Percentiles rank a stretch among this genome's conserved stretches.
These are phyloP conservation scores for Syncephalastrum racemosum DNA, from an alignment of 371 early-diverging fungal genomes.

Conservation along the genomic window DNA sequence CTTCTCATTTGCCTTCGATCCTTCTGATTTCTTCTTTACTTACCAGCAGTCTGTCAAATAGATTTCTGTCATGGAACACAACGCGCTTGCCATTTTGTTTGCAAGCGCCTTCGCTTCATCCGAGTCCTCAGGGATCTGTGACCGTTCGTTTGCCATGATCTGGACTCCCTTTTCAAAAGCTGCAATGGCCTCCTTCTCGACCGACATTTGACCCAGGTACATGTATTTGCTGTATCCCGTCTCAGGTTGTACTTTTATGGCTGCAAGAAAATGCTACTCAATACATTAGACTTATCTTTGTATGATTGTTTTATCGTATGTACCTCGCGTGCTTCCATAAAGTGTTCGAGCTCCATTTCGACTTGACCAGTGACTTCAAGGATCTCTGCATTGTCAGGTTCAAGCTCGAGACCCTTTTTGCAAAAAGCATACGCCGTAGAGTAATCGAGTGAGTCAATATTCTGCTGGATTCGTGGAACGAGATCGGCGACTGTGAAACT, in stretches of 20 bases:
- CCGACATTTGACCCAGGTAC: constrained; percentile 87
- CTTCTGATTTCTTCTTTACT: constrained; percentile 6
- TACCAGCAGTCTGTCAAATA: constrained; percentile 97
- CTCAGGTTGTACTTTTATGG: constrained; percentile 69
- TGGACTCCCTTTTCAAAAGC: constrained; percentile 84
- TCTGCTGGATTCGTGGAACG: constrained; percentile 67
- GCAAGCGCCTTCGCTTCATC: constrained; percentile 49
- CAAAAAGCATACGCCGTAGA: constrained; percentile 73
- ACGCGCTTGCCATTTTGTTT: constrained; percentile 77
- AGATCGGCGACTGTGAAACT: constrained; percentile 64
- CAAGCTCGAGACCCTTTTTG: constrained; percentile 65
- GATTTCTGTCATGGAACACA: constrained; percentile 94
- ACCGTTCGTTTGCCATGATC: constrained; percentile 54
- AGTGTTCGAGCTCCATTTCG: constrained; percentile 71
- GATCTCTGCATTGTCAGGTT: constrained; percentile 62
- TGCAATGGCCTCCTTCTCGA: constrained; percentile 73
- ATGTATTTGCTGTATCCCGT: constrained; percentile 79
- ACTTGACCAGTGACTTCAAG: constrained; percentile 74
- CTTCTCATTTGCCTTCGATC: background rate
- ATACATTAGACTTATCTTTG: constrained; percentile 5
- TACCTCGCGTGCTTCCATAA: constrained; percentile 71
- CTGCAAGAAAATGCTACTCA: constrained; percentile 61
- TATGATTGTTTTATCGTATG: background rate
- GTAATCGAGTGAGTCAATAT: constrained; percentile 76
- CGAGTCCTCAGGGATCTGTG: constrained; percentile 21